phyloP scores from a whole-genome alignment of 2,329 filamentous ascomycete species.

The Botryosphaeria agaves region DNA sequence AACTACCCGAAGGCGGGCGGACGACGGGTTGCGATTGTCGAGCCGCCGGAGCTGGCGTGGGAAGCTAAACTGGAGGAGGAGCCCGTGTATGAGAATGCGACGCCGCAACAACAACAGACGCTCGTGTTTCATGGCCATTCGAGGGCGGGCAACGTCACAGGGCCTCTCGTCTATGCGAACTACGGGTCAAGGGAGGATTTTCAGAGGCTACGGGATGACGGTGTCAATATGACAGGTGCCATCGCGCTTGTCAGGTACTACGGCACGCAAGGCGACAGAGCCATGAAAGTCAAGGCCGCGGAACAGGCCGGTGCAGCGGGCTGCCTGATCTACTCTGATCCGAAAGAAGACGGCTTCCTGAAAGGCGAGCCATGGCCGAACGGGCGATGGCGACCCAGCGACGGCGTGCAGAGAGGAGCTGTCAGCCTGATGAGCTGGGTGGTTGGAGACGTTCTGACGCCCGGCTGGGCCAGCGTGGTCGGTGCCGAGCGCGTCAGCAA shows the following conservation, averaged over 20 bases:
- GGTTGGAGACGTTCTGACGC: slow-evolving; percentile 80
- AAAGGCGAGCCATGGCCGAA: slow-evolving; percentile 57
- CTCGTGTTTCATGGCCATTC: slow-evolving; percentile 78
- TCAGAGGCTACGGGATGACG: slow-evolving; percentile 48
- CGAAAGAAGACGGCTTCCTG: slow-evolving; percentile 63
- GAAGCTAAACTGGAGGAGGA: slow-evolving; percentile 72
- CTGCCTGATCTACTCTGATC: slow-evolving; percentile 86
- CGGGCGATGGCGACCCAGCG: slow-evolving; percentile 63
- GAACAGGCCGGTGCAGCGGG: slow-evolving; percentile 73
- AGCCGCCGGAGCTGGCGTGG: slow-evolving; percentile 52
- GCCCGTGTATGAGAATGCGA: slow-evolving; percentile 41
- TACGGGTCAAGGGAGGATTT: slow-evolving; percentile 81
- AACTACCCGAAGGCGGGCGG: slow-evolving; percentile 75
- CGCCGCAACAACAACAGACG: slow-evolving; percentile 45
- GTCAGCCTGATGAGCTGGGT: slow-evolving; percentile 73
- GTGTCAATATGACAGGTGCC: slow-evolving; percentile 57
- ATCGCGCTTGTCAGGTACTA: slow-evolving; percentile 74
- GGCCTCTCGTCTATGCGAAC: slow-evolving; percentile 81
- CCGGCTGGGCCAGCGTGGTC: slow-evolving; percentile 61
- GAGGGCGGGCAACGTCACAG: slow-evolving; percentile 68
- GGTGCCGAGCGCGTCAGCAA: slow-evolving; percentile 48
- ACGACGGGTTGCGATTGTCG: slow-evolving; percentile 64
- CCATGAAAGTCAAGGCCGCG: slow-evolving; percentile 77
- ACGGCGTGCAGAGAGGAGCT: slow-evolving; percentile 66
- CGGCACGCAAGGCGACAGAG: slow-evolving; percentile 54